Base-by-base conservation (phyloP, 2,329 filamentous ascomycete species). In the Emmonsiellopsis sp. region DNA sequence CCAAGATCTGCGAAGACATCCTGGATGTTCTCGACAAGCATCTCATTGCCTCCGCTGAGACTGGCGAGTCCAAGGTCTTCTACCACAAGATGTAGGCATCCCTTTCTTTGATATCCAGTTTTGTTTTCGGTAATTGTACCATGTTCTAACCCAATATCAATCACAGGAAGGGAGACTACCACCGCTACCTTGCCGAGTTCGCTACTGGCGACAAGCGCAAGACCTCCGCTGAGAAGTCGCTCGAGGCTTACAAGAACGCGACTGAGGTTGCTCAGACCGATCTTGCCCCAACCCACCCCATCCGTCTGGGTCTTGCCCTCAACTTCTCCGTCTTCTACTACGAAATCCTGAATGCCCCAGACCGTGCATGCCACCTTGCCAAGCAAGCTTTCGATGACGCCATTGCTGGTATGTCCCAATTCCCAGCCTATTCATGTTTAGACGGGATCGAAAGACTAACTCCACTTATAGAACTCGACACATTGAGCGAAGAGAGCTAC, bases 281-380 rank as follows among this genome's bases (percentile, higher is more conserved):
- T 74, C 84, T 95, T 64, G 86, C 89, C 59, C 89, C 89, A 59
- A 95, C 89, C 55, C 89, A 95, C 81, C 89, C 89, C 69, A 95
- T 94, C 76, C 89, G 89, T 69, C 86, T 95, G 61, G 89, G 89
- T 72, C 84, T 95, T 62, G 89, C 89, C 66, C 82, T 95, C 63
- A 95, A 95, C 85, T 94, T 94, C 82, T 95, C 91, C 62, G 91
- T 96, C 69, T 97, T 96, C 83, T 97, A 97, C 86, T 98, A 98
- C 76, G 89, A 98, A 84, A 98, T 97, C 73, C 82, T 97, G 69
- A 98, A 97, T 82, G 90, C 92, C 43, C 92, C 92, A 61, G 93
- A 97, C 74, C 92, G 94, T 79, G 92, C 91, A 71, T 96, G 92
- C 85, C 91, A 95, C 75, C 85, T 96, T 64, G 92, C 89, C 75